Percentiles rank a stretch among this genome's conserved stretches.
These are phyloP conservation scores for Mycena leptocephala DNA, from an alignment of 768 basidiomycete species.

Conservation along the genomic window DNA sequence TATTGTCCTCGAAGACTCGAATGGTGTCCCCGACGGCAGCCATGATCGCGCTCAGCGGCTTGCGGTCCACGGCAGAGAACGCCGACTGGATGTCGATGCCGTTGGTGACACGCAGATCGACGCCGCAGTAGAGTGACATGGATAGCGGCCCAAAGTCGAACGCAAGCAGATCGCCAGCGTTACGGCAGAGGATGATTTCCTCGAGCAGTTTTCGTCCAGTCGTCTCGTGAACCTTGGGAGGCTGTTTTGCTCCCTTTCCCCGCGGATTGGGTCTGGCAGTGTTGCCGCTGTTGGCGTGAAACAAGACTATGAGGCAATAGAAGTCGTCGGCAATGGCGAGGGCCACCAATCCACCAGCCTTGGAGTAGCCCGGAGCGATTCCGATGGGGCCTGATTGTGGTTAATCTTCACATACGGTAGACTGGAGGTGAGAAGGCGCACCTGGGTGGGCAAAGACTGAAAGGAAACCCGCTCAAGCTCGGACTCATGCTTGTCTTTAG, in stretches of 20 bases:
- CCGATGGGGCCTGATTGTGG: constrained; percentile 57
- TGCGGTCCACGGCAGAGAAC: constrained; percentile 56
- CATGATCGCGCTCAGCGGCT: constrained; percentile 60
- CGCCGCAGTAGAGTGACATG: constrained; percentile 63
- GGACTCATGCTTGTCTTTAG: constrained; percentile 45
- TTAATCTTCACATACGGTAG: not conserved
- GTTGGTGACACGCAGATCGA: constrained; percentile 59
- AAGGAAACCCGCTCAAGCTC: constrained; percentile 43
- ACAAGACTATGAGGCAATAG: constrained; percentile 44
- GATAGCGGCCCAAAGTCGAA: constrained; percentile 71
- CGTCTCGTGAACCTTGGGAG: constrained; percentile 28
- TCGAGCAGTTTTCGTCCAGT: constrained; percentile 52
- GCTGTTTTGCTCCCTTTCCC: constrained; percentile 17
- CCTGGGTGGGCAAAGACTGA: constrained; percentile 51
- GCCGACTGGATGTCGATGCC: constrained; percentile 75
- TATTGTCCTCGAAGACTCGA: constrained; percentile 54
- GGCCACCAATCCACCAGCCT: constrained; percentile 58
- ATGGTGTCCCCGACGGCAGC: constrained; percentile 57
- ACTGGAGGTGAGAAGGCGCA: not conserved
- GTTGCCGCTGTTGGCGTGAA: constrained; percentile 32
- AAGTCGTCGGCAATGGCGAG: constrained; percentile 63
- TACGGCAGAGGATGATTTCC: constrained; percentile 62
- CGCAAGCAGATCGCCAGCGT: constrained; percentile 61
- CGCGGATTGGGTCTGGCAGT: constrained; percentile 32
- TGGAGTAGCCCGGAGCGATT: constrained; percentile 66